phyloP scores from a whole-genome alignment of 169 alveolate species.

The Babesia ovis region DNA sequence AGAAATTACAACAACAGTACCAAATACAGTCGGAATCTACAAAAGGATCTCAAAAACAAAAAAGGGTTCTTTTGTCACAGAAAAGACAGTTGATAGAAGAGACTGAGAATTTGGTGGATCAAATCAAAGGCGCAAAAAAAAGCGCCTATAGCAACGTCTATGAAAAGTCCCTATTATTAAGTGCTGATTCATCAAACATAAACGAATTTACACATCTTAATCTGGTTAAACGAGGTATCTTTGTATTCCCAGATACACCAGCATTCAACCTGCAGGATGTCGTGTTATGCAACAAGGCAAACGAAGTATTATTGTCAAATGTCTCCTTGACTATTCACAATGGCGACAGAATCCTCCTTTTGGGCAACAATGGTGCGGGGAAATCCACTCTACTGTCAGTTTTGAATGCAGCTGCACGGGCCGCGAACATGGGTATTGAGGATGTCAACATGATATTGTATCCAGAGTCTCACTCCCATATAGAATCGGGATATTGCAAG shows the following conservation, averaged over 20 bases:
- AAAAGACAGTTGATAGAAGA: constrained; percentile 37
- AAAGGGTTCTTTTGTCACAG: constrained; percentile 36
- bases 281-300: constrained; percentile 48
- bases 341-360: constrained; percentile 63
- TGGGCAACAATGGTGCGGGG: constrained; percentile 78
- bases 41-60: constrained; percentile 37
- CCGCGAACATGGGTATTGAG: constrained; percentile 8
- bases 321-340: constrained; percentile 53
- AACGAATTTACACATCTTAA: constrained; percentile 42
- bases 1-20: constrained; percentile 24
- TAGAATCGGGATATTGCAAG: constrained; percentile 16
- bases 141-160: constrained; percentile 44
- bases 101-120: constrained; percentile 27
- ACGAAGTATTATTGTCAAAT: constrained; percentile 59
- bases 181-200: background rate
- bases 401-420: constrained; percentile 30
- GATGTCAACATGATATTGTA: background rate
- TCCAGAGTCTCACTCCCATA: constrained; percentile 8
- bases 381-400: constrained; percentile 72
- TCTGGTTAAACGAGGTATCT: constrained; percentile 61
- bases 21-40: constrained; percentile 4
- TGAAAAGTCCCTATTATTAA: constrained; percentile 19
- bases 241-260: constrained; percentile 38
- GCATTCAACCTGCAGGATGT: constrained; percentile 61
- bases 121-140: constrained; percentile 16